Conservation (phyloP, 352 stramenopile genomes). For the Globisporangium recalcitrans region DNA sequence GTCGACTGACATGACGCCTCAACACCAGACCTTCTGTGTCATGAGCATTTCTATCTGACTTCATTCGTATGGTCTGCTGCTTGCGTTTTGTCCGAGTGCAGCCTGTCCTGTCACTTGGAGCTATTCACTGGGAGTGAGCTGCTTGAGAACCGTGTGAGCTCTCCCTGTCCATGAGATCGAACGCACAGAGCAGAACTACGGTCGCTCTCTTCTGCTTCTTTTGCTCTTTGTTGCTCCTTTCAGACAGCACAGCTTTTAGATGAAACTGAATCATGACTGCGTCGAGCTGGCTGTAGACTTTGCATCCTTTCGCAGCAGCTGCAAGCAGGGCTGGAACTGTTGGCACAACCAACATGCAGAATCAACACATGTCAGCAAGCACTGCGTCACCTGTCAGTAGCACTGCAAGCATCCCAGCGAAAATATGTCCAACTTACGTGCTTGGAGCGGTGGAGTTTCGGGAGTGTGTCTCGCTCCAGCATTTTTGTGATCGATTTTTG, state of each 20-base stretch:
- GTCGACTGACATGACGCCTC: not conserved
- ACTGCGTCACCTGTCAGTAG: not conserved
- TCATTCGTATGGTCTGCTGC: not conserved
- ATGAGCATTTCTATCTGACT: not conserved
- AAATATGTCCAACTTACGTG: slow-evolving; percentile 34
- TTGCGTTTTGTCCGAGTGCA: not conserved
- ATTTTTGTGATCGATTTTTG: slow-evolving; percentile 72
- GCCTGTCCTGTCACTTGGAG: not conserved
- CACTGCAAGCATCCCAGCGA: not conserved
- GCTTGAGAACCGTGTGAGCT: not conserved
- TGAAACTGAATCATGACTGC: not conserved
- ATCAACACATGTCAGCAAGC: not conserved
- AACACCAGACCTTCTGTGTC: not conserved
- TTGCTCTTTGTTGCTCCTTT: not conserved
- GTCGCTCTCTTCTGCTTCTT: not conserved
- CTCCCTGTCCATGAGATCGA: not conserved
- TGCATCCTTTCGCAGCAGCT: slow-evolving; percentile 26
- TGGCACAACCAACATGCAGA: not conserved
- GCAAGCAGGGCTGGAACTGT: slow-evolving; percentile 35
- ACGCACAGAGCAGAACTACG: not conserved
- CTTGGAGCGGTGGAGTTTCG: slow-evolving; percentile 69
- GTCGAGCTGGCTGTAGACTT: not conserved
- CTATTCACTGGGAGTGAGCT: not conserved
- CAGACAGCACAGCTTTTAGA: not conserved
- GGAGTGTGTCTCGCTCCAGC: slow-evolving; percentile 67